phyloP scores from a whole-genome alignment of 805 yeast genomes.

The Lachancea cidri region DNA sequence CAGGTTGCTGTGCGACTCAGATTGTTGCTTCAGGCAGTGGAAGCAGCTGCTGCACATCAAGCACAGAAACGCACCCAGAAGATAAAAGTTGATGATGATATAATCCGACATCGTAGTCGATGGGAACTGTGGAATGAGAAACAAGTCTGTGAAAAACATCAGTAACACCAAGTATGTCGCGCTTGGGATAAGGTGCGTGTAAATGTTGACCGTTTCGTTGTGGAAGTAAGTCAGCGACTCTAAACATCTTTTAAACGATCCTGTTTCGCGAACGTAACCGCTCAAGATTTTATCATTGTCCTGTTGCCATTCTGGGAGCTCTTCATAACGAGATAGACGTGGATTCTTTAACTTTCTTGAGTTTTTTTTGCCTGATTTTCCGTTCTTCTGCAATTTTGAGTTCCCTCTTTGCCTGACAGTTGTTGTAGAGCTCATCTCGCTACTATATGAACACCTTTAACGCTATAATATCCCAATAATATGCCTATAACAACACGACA shows the following conservation, averaged over 20 bases:
- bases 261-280: conserved; percentile 59
- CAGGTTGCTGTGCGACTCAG: conserved; percentile 44
- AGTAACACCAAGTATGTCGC: conserved; percentile 25
- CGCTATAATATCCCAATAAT: too few species aligned
- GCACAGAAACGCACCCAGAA: conserved; percentile 54
- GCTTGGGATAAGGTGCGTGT: conserved; percentile 53
- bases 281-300: conserved; percentile 63
- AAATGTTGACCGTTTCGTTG: conserved; percentile 70
- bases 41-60: conserved; percentile 59
- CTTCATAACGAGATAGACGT: conserved; percentile 39
- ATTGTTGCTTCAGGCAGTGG: conserved; percentile 66
- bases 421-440: conserved; percentile 18
- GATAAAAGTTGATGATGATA: conserved; percentile 48
- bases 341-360: conserved; percentile 1
- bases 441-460: too few species aligned
- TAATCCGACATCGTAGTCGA: conserved; percentile 42
- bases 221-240: conserved; percentile 50
- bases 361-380: conserved; percentile 1
- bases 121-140: conserved; percentile 30
- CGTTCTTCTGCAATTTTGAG: conserved; percentile 1
- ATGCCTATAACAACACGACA: not conserved
- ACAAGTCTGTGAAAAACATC: conserved; percentile 24
- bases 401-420: conserved; percentile 16
- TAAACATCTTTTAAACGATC: conserved; percentile 42
- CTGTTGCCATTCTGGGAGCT: conserved; percentile 66